Evolutionary conservation across 371 early-diverging fungal species (phyloP).

Genomic region (Coemansia sp.): DNA sequence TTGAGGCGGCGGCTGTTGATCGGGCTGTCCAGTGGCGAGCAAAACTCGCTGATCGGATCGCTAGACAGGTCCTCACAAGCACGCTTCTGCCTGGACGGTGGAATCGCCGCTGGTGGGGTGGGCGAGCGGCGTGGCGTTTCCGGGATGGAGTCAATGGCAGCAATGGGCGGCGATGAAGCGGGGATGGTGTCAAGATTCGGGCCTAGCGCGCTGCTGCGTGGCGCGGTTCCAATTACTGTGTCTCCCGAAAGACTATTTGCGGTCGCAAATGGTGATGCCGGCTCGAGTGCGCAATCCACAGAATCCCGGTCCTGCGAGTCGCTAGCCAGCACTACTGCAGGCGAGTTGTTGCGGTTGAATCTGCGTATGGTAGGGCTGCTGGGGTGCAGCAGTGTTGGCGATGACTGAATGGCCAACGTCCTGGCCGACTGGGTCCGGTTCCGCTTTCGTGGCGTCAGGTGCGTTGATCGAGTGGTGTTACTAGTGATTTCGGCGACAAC

Average conservation of each 20-base stretch:
- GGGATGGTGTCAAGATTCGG: not conserved
- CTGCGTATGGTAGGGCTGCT: constrained; percentile 40
- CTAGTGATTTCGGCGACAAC: no score
- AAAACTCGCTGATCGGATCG: constrained; percentile 46
- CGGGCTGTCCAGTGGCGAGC: constrained; percentile 12
- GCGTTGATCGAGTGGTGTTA: not conserved
- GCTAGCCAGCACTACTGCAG: constrained; percentile 10
- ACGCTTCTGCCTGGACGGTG: not conserved
- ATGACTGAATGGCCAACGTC: constrained; percentile 17
- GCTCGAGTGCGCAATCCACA: not conserved
- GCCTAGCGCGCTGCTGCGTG: not conserved
- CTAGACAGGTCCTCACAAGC: constrained; percentile 18
- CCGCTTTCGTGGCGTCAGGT: not conserved
- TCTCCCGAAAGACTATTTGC: constrained; percentile 1
- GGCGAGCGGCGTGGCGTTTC: constrained; percentile 19
- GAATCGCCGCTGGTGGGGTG: not conserved
- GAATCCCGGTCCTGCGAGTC: constrained; percentile 10
- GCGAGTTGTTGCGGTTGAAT: constrained; percentile 8
- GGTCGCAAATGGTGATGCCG: not conserved
- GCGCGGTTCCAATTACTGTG: constrained; percentile 4
- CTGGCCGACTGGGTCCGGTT: not conserved
- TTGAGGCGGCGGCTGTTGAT: not conserved
- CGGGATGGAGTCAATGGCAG: constrained; percentile 3
- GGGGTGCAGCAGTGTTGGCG: constrained; percentile 30
- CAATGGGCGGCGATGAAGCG: not conserved